These are phyloP conservation scores for Mitragyna speciosa DNA, from an alignment of 257 asterid genomes.

Conservation along the genomic window DNA sequence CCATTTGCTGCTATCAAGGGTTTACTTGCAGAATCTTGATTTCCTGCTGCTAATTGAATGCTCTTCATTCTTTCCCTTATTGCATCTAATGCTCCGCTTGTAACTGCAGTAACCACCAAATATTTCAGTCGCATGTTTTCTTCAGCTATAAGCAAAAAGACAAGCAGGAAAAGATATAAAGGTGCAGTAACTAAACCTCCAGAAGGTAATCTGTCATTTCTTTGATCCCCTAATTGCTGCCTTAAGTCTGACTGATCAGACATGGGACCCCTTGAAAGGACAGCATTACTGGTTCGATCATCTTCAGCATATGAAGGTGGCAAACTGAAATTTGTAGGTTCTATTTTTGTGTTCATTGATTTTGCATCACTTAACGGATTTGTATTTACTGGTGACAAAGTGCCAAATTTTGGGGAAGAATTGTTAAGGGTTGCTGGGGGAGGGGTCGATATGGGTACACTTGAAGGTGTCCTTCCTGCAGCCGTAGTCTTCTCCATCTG, in stretches of 20 bases:
- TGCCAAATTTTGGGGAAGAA: constrained; percentile 68
- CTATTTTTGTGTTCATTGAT: constrained; percentile 51
- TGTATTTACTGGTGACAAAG: constrained; percentile 74
- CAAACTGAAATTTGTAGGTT: constrained; percentile 74
- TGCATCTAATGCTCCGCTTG: constrained; percentile 85
- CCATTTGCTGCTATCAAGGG: constrained; percentile 62
- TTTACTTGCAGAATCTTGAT: constrained; percentile 53
- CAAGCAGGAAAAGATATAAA: background rate
- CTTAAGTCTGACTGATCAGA: constrained; percentile 51
- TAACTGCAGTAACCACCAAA: constrained; percentile 52
- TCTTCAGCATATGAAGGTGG: constrained; percentile 84
- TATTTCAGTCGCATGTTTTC: constrained; percentile 10
- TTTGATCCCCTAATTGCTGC: constrained; percentile 59
- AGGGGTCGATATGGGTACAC: constrained; percentile 93
- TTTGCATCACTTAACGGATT: constrained; percentile 58
- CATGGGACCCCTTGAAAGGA: constrained; percentile 42
- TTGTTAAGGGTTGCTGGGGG: constrained; percentile 78
- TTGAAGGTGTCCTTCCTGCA: constrained; percentile 97
- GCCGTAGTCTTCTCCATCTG: constrained; percentile 99
- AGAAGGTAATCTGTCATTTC: constrained; percentile 72
- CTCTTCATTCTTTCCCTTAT: constrained; percentile 99
- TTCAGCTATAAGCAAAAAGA: background rate
- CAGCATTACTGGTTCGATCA: constrained; percentile 41
- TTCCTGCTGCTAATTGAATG: constrained; percentile 83
- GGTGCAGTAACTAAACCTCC: constrained; percentile 52